phyloP scores from a whole-genome alignment of 257 asterid species.

The Gentiana straminea region DNA sequence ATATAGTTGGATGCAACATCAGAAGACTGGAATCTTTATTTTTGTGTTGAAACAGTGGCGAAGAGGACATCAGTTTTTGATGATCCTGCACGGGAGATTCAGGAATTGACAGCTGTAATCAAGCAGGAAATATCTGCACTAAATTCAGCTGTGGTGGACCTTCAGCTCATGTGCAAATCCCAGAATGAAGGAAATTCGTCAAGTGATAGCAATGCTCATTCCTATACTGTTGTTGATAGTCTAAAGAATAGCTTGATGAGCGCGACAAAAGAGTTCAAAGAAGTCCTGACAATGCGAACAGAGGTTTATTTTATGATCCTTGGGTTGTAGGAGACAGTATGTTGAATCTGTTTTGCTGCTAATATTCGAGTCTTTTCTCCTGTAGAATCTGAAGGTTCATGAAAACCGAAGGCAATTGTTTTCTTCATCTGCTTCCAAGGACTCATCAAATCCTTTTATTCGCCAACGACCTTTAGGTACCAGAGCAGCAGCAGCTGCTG shows the following conservation, averaged over 20 bases:
- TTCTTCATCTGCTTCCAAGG: slow-evolving; percentile 64
- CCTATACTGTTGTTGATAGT: slow-evolving; percentile 72
- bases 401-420: slow-evolving; percentile 69
- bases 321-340: too few species aligned
- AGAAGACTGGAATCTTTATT: background rate
- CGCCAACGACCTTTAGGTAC: slow-evolving; percentile 89
- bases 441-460: slow-evolving; percentile 54
- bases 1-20: too few species aligned
- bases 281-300: slow-evolving; percentile 62
- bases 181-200: slow-evolving; percentile 49
- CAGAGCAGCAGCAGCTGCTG: slow-evolving; percentile 40
- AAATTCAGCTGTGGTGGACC: slow-evolving; percentile 54
- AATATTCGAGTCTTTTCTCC: background rate
- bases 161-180: slow-evolving; percentile 53
- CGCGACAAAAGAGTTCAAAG: slow-evolving; percentile 71
- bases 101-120: slow-evolving; percentile 53
- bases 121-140: slow-evolving; percentile 65
- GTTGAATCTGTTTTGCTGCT: background rate
- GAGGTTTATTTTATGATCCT: slow-evolving; percentile 25
- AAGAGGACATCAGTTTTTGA: slow-evolving; percentile 73
- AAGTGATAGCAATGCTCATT: slow-evolving; percentile 70
- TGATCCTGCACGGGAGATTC: slow-evolving; percentile 80
- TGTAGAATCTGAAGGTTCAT: slow-evolving; percentile 67
- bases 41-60: slow-evolving; percentile 35
- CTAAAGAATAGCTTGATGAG: slow-evolving; percentile 69